Evolutionary conservation across 2,329 filamentous ascomycete genomes (phyloP).

Genomic region (Penicillium sp.): DNA sequence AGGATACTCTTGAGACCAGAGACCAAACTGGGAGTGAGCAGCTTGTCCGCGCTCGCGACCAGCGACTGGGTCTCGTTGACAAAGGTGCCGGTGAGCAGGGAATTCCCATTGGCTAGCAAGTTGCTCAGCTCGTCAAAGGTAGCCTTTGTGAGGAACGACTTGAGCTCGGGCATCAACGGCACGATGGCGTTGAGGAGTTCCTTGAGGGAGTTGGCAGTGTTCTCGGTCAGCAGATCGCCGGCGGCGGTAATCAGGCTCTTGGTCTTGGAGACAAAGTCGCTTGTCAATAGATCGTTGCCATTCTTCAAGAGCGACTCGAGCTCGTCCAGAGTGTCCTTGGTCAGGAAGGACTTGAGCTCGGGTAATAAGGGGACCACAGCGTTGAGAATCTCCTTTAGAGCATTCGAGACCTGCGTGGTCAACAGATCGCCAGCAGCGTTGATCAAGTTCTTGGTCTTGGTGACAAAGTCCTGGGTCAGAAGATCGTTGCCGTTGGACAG

Average conservation of each 20-base stretch:
- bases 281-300: conserved; percentile 7
- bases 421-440: conserved; percentile 20
- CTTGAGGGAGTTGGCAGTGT: conserved; percentile 17
- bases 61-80: conserved; percentile 16
- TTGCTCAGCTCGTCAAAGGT: too few species aligned
- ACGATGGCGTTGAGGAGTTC: conserved; percentile 13
- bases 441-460: conserved; percentile 21
- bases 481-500: conserved; percentile 16
- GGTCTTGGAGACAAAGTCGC: too few species aligned
- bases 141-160: conserved; percentile 20
- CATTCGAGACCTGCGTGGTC: conserved; percentile 16
- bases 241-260: conserved; percentile 10
- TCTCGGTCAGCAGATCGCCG: conserved; percentile 13
- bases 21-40: conserved; percentile 18
- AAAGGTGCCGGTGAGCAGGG: conserved; percentile 12
- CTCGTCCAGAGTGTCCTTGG: conserved; percentile 15
- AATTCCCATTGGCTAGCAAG: too few species aligned
- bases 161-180: conserved; percentile 15
- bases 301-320: conserved; percentile 21
- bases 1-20: conserved; percentile 17
- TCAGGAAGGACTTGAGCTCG: conserved; percentile 20
- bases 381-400: conserved; percentile 18
- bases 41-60: conserved; percentile 15
- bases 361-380: conserved; percentile 19
- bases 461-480: conserved; percentile 19